Conservation (phyloP, 139 green algal genomes). For the Volvox africanus region DNA sequence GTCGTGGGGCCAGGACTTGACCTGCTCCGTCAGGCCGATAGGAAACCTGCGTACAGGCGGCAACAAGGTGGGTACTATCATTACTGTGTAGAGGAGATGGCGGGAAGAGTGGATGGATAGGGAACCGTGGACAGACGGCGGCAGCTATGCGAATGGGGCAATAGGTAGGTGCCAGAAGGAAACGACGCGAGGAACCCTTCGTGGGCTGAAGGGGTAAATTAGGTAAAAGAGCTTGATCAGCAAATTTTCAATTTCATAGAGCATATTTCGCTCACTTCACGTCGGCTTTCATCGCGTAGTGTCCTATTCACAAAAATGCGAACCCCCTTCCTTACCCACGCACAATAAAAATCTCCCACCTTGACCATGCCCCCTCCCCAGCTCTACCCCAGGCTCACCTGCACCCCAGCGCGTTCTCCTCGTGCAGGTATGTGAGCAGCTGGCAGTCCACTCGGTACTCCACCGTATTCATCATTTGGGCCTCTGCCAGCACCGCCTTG, state of each 20-base stretch:
- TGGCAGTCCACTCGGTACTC: slow-evolving; percentile 99
- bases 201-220: too few relatives aligned
- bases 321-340: neutral
- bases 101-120: too few relatives aligned
- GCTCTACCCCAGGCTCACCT: slow-evolving; percentile 31
- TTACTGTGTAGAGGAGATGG: neutral
- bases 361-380: neutral
- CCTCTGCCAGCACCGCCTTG: slow-evolving; percentile 95
- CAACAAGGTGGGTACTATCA: neutral
- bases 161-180: too few relatives aligned
- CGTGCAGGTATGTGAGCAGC: slow-evolving; percentile 96
- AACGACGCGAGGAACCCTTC: too few relatives aligned
- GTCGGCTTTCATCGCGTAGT: too few relatives aligned
- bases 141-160: too few relatives aligned
- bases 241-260: too few relatives aligned
- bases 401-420: slow-evolving; percentile 95
- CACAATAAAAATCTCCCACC: neutral
- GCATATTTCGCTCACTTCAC: too few relatives aligned
- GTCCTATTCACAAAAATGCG: neutral
- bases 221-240: too few relatives aligned
- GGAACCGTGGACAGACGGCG: neutral
- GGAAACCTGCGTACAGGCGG: slow-evolving; percentile 84
- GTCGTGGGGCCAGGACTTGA: slow-evolving; percentile 87
- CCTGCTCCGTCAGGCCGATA: slow-evolving; percentile 96
- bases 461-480: slow-evolving; percentile 99